These are phyloP conservation scores for Candida xiaguanensis DNA, from an alignment of 805 yeast species.

Conservation along the genomic window DNA sequence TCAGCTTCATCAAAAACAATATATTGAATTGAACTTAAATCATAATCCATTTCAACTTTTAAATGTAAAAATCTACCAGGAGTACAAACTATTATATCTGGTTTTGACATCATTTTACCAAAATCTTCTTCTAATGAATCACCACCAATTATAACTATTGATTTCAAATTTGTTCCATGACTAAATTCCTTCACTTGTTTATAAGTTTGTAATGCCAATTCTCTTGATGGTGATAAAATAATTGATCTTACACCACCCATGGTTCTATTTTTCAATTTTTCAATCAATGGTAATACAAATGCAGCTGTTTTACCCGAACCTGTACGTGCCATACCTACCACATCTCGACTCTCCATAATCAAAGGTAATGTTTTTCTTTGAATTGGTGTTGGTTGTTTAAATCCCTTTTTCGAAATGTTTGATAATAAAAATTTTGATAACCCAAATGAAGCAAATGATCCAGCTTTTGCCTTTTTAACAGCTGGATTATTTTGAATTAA, in stretches of 20 bases:
- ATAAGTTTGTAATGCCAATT: conserved; percentile 88
- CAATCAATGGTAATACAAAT: conserved; percentile 85
- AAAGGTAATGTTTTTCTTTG: conserved; percentile 94
- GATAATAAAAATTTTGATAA: conserved; percentile 65
- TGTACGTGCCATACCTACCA: conserved; percentile 99
- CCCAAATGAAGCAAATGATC: conserved; percentile 89
- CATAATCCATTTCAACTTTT: conserved; percentile 91
- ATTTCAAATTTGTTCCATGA: conserved; percentile 76
- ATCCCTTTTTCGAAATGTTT: conserved; percentile 81
- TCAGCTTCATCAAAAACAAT: conserved; percentile 97
- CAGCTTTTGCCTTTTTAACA: conserved; percentile 63
- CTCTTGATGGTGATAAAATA: conserved; percentile 92
- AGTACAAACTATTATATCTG: conserved; percentile 93
- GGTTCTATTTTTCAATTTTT: conserved; percentile 75
- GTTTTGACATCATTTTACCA: conserved; percentile 85
- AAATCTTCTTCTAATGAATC: conserved; percentile 98
- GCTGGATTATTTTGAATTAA: conserved; percentile 32
- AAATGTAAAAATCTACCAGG: conserved; percentile 97
- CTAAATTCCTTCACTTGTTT: conserved; percentile 87
- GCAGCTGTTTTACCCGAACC: conserved; percentile 99
- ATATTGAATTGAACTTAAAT: conserved; percentile 78
- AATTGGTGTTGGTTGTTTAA: conserved; percentile 94
- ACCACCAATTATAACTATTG: conserved; percentile 89
- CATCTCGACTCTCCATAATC: conserved; percentile 82
- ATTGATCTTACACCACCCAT: conserved; percentile 89